Conservation (phyloP, 1,284 basidiomycete genomes). For the Cutaneotrichosporon sp. region DNA sequence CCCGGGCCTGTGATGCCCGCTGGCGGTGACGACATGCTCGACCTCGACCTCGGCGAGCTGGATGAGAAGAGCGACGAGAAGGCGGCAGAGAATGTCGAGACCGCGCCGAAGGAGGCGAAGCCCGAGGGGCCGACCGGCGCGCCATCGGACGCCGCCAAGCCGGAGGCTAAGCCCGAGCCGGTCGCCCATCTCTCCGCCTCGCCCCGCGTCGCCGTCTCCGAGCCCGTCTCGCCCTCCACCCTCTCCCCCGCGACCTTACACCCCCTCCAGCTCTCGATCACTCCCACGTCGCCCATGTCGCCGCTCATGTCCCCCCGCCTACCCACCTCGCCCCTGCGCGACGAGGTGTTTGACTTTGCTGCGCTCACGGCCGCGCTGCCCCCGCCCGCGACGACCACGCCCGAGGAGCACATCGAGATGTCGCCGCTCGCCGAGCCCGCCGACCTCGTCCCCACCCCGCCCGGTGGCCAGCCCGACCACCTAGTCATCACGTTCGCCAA, state of each 20-base stretch:
- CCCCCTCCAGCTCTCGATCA: no score
- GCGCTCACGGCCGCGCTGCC: not conserved
- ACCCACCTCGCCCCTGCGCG: not conserved
- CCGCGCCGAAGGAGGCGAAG: no score
- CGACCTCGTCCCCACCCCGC: not conserved
- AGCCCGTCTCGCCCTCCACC: not conserved
- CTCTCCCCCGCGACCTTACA: not conserved
- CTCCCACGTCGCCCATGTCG: not conserved
- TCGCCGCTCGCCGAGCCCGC: not conserved
- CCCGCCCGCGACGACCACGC: not conserved
- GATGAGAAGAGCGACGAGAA: slow-evolving; percentile 2
- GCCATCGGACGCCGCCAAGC: not conserved
- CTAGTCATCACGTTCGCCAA: not conserved
- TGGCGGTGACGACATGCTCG: slow-evolving; percentile 12
- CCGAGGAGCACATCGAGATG: not conserved
- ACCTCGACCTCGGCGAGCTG: slow-evolving; percentile 20
- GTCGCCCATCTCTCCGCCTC: not conserved
- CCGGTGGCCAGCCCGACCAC: not conserved
- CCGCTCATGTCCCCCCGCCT: not conserved
- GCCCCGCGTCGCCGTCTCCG: not conserved
- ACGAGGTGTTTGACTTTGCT: slow-evolving; percentile 1
- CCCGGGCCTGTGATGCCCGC: slow-evolving; percentile 9
- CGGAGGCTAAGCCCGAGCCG: not conserved
- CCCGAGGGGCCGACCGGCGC: not conserved
- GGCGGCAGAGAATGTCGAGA: not conserved